Evolutionary conservation across 2,329 filamentous ascomycete species (phyloP).

Genomic region (Xylaria arbuscula): DNA sequence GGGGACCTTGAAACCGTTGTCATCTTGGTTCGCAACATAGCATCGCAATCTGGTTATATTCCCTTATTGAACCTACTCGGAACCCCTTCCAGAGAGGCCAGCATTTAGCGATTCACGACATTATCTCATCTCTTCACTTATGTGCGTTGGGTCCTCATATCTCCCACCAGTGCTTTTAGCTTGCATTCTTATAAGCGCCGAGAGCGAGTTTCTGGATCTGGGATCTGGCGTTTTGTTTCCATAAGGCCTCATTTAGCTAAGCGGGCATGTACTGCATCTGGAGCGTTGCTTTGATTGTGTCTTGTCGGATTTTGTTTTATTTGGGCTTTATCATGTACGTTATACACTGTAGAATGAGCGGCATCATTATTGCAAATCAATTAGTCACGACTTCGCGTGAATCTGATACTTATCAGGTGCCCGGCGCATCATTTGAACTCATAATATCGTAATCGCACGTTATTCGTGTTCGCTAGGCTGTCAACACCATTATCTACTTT

Average conservation of each 20-base stretch:
- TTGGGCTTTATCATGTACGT: slow-evolving; percentile 17
- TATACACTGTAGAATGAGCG: slow-evolving; percentile 26
- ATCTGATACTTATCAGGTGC: background rate
- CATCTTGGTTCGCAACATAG: slow-evolving; percentile 1
- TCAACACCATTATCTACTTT: background rate
- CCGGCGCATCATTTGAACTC: background rate
- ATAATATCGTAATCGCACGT: background rate
- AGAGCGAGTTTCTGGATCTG: slow-evolving; percentile 17
- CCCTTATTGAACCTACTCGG: background rate
- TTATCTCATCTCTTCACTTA: slow-evolving; percentile 6
- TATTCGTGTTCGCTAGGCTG: background rate
- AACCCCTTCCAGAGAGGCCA: background rate
- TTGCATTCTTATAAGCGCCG: slow-evolving; percentile 3
- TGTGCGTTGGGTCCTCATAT: background rate
- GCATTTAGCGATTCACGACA: background rate
- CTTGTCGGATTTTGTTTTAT: slow-evolving; percentile 10
- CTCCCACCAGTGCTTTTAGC: background rate
- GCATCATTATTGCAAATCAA: background rate
- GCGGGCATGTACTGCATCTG: slow-evolving; percentile 29
- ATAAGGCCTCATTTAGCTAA: slow-evolving; percentile 23
- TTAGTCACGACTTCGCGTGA: slow-evolving; percentile 7
- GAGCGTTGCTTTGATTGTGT: slow-evolving; percentile 26
- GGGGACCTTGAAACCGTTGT: background rate
- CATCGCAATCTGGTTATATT: background rate
- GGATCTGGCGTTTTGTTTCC: slow-evolving; percentile 22